These are phyloP conservation scores for Allantophomopsis cytisporea DNA, from an alignment of 2,329 filamentous ascomycete genomes.

Conservation along the genomic window DNA sequence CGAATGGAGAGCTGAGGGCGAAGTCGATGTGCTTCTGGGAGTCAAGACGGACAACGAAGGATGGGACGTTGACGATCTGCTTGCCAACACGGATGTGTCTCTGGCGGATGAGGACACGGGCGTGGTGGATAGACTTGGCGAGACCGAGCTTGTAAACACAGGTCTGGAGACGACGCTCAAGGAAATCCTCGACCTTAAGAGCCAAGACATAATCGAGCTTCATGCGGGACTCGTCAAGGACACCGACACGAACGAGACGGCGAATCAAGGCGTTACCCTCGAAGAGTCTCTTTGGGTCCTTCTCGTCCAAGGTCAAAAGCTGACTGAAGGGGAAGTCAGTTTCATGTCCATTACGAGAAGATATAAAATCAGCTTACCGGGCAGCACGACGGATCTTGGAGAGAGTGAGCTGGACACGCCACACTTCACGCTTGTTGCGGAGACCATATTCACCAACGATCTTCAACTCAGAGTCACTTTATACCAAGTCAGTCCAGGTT, in stretches of 20 bases:
- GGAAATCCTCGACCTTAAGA: slow-evolving; percentile 98
- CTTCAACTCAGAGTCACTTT: slow-evolving; percentile 98
- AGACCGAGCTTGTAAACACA: slow-evolving; percentile 99
- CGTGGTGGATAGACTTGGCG: slow-evolving; percentile 99
- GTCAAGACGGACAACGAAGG: slow-evolving; percentile 98
- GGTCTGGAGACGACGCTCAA: slow-evolving; percentile 99
- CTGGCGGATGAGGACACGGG: slow-evolving; percentile 98
- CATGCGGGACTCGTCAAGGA: slow-evolving; percentile 99
- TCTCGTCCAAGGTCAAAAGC: slow-evolving; percentile 98
- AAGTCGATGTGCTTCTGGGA: slow-evolving; percentile 99
- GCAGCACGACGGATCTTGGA: slow-evolving; percentile 99
- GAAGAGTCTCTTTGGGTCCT: slow-evolving; percentile 99
- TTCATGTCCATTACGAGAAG: background rate
- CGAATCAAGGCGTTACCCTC: slow-evolving; percentile 99
- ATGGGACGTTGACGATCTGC: slow-evolving; percentile 99
- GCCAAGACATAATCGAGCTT: slow-evolving; percentile 99
- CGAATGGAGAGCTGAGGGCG: slow-evolving; percentile 91
- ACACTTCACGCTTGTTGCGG: slow-evolving; percentile 99
- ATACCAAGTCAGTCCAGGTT: slow-evolving; percentile 42
- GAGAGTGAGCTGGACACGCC: slow-evolving; percentile 97
- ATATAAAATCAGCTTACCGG: slow-evolving; percentile 49
- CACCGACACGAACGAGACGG: slow-evolving; percentile 98
- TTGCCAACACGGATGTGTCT: slow-evolving; percentile 99
- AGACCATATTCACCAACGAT: slow-evolving; percentile 99
- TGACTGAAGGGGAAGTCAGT: slow-evolving; percentile 49